Base-by-base conservation (phyloP, 257 asterid genomes). In the Rehmannia glutinosa region DNA sequence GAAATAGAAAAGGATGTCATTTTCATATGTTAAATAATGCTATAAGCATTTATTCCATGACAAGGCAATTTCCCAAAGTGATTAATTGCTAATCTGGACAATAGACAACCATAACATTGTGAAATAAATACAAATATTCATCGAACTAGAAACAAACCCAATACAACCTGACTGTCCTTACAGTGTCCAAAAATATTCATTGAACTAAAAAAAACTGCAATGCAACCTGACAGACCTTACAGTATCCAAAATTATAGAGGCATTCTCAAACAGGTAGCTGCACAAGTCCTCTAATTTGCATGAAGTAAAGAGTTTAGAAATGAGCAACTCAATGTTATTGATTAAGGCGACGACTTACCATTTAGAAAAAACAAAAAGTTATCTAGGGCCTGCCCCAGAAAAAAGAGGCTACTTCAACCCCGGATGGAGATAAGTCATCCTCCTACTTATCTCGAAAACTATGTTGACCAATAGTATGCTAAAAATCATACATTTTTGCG, bases 221-320 rank as follows among this genome's bases (percentile, higher is more conserved):
- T 25, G 4, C n/a, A 36, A 25, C 43, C 24, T 64, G 47, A 42
- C 53, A 55, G 54, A 11, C n/a, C 53, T 21, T 41, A 62, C 50
- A 55, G 15, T 54, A 32, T 60, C 39, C 41, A 24, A 55, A 47
- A 56, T 35, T 38, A 43, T n/a, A 54, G 15, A 65, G 24, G 49
- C 47, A 74, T 52, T 53, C 55, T 15, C 68, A 41, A 20, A 66
- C 51, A 58, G 51, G 49, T 73, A 58, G 49, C 54, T 47, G 21
- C 45, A 23, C 17, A 6, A 15, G 11, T 47, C 56, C 25, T 54
- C 47, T 43, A 59, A 30, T 42, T 20, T 53, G 42, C 9, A 42
- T 62, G 20, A 28, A 30, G 30, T 32, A 49, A 19, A 39, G 51
- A 57, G 21, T 52, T 23, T 11, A 42, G 16, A 15, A 23, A 66